Evolutionary conservation across 352 stramenopile genomes (phyloP).

Genomic region (Pythium scleroteichum): DNA sequence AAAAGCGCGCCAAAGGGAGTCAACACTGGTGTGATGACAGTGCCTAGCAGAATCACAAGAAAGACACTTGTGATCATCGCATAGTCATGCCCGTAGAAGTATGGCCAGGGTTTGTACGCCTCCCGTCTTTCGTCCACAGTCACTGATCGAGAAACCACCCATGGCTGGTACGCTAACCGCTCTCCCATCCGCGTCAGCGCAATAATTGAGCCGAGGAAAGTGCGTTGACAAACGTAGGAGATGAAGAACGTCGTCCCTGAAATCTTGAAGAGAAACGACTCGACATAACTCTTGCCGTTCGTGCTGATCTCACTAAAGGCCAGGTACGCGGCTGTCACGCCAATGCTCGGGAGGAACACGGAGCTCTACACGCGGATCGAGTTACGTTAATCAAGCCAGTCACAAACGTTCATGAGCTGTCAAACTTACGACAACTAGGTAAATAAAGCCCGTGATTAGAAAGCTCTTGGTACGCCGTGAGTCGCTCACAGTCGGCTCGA

Average conservation of each 20-base stretch:
- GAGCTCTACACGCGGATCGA: conserved; percentile 45
- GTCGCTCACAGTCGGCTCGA: conserved; percentile 65
- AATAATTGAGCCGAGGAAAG: conserved; percentile 74
- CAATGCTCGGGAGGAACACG: conserved; percentile 76
- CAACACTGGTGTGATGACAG: conserved; percentile 75
- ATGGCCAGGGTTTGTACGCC: conserved; percentile 54
- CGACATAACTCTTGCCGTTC: conserved; percentile 62
- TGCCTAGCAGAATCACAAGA: conserved; percentile 72
- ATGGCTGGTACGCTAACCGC: conserved; percentile 66
- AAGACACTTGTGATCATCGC: conserved; percentile 77
- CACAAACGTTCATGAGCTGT: too few species aligned
- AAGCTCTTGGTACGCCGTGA: conserved; percentile 68
- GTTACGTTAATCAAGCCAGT: too few species aligned
- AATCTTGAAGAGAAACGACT: conserved; percentile 83
- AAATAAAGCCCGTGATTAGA: conserved; percentile 74
- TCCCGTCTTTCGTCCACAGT: conserved; percentile 53
- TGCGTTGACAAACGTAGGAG: conserved; percentile 81
- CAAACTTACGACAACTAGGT: conserved; percentile 72
- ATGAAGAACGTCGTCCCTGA: conserved; percentile 85
- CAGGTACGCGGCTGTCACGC: conserved; percentile 75
- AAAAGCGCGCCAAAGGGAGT: conserved; percentile 78
- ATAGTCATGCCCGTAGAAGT: conserved; percentile 79
- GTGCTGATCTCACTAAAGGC: conserved; percentile 60
- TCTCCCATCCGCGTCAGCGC: conserved; percentile 69
- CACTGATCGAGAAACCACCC: conserved; percentile 62